These are phyloP conservation scores for Magnolia changhungtana DNA, from an alignment of 164 flowering plant genomes.

Conservation along the genomic window DNA sequence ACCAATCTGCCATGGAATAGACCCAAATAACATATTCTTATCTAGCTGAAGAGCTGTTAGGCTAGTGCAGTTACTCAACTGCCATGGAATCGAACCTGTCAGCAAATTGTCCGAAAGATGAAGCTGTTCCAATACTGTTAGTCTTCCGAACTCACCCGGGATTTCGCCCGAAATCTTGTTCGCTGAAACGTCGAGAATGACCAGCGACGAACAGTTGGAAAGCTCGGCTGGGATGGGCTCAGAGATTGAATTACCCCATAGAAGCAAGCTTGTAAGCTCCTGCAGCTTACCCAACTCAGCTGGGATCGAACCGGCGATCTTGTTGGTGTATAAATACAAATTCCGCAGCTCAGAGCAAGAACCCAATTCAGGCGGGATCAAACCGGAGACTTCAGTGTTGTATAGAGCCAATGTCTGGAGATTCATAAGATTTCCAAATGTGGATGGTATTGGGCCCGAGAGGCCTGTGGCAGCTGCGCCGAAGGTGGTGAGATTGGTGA, in stretches of 20 bases:
- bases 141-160: slow-evolving; percentile 73
- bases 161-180: slow-evolving; percentile 75
- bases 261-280: slow-evolving; percentile 77
- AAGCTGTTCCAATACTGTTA: slow-evolving; percentile 68
- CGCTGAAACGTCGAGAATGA: slow-evolving; percentile 74
- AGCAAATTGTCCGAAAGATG: slow-evolving; percentile 79
- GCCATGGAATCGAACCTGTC: slow-evolving; percentile 63
- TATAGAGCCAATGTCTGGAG: slow-evolving; percentile 83
- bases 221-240: slow-evolving; percentile 69
- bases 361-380: slow-evolving; percentile 80
- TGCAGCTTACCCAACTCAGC: slow-evolving; percentile 66
- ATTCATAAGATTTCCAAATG: slow-evolving; percentile 68
- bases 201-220: slow-evolving; percentile 76
- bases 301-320: slow-evolving; percentile 74
- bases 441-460: slow-evolving; percentile 63
- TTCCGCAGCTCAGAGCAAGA: slow-evolving; percentile 66
- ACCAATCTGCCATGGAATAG: slow-evolving; percentile 79
- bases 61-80: slow-evolving; percentile 77
- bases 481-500: slow-evolving; percentile 74
- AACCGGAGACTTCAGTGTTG: slow-evolving; percentile 67
- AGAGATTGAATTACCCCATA: slow-evolving; percentile 75
- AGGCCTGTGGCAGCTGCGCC: slow-evolving; percentile 88
- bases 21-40: slow-evolving; percentile 71
- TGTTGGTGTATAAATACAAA: slow-evolving; percentile 81
- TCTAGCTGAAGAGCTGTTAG: slow-evolving; percentile 80